phyloP scores from a whole-genome alignment of 1,284 basidiomycete species.

The Pholiota adiposa region DNA sequence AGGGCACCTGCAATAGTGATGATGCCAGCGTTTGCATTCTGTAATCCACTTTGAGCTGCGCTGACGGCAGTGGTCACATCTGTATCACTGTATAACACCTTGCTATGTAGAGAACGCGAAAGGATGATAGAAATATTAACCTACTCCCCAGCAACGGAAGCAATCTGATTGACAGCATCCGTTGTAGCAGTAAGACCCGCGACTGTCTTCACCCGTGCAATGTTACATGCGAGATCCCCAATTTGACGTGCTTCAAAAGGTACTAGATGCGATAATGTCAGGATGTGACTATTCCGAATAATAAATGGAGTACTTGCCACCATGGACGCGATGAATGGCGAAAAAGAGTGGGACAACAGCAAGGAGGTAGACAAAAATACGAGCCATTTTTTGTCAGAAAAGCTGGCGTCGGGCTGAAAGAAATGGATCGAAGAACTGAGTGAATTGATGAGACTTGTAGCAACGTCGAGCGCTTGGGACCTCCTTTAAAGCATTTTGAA shows the following conservation, averaged over 20 bases:
- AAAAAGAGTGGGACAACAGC: neutral
- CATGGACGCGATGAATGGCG: no score
- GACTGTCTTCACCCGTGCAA: constrained; percentile 17
- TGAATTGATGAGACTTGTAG: no score
- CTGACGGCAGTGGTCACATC: neutral
- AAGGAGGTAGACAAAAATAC: neutral
- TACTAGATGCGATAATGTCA: neutral
- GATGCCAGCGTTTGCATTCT: constrained; percentile 14
- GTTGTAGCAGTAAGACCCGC: constrained; percentile 13
- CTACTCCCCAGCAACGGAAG: constrained; percentile 11
- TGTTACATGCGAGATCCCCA: constrained; percentile 16
- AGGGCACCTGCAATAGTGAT: constrained; percentile 17
- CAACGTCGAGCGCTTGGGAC: no score
- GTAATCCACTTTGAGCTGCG: constrained; percentile 11
- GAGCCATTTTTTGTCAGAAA: neutral
- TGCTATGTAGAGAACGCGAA: no score
- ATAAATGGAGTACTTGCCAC: no score
- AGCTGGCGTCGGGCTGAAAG: no score
- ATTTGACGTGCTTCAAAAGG: constrained; percentile 15
- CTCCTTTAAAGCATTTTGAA: no score
- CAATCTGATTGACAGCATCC: constrained; percentile 7
- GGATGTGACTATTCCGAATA: no score
- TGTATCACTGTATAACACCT: no score
- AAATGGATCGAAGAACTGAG: no score
- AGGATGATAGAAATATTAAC: neutral